Base-by-base conservation (phyloP, 2,329 filamentous ascomycete genomes). In the Orbilia oligospora region DNA sequence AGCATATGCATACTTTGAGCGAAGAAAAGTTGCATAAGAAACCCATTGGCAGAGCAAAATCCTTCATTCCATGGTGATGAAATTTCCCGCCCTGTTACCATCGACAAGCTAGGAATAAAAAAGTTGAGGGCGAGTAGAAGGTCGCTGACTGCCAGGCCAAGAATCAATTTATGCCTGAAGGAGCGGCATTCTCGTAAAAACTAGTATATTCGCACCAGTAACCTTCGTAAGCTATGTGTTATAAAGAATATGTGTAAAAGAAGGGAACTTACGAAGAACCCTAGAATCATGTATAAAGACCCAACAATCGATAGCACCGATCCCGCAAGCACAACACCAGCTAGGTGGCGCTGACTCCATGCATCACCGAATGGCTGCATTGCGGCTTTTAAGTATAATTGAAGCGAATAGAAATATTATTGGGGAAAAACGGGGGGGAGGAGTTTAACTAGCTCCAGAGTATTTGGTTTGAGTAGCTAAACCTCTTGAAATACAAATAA, bases 221-320 rank as follows among this genome's bases (percentile, higher is more conserved):
- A 6, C 12, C 8, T 22, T 38, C 49, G 64, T 36, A 64, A 63
- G 44, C 14, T 1, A 16, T 49, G 38, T 24, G 14, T 9, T 8
- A 48, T 18, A 10, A 33, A 18, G 14, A 10, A 4, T 10, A 61
- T n/a, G 20, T 36, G 41, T 18, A 27, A 18, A 2, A 20, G 9
- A 36, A 36, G 14, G 12, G 12, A 8, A 66, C 73, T 63, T 71
- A 77, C 73, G 10, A 77, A 9, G 53, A 77, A 71, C 14, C 73
- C 61, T 20, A 71, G 18, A 18, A 77, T 77, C 73, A 77, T 77
- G 24, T 77, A 77, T 5, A 77, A 14, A 33, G 73, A 71, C 38
- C 73, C 73, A 22, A 68, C 67, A 56, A 77, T 77, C 18, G 73
- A 77, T 30, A 77, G 16, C 4, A 77, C 68, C 8, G 73, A 77